phyloP scores from a whole-genome alignment of 2,329 filamentous ascomycete genomes.

The Didymella lethalis region DNA sequence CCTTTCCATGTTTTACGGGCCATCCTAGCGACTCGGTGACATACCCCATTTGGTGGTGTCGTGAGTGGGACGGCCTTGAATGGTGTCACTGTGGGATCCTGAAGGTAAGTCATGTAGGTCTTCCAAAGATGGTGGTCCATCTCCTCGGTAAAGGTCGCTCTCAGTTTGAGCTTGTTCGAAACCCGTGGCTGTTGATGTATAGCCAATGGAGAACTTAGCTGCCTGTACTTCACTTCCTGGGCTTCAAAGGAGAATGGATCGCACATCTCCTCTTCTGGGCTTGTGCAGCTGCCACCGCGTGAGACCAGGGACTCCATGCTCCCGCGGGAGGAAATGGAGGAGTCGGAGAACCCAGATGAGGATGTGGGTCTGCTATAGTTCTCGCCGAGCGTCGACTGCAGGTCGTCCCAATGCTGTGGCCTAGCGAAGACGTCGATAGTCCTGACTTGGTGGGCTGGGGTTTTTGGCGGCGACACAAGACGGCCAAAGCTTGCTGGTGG shows the following conservation, averaged over 20 bases:
- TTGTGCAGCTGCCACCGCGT: conserved; percentile 66
- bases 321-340: conserved; percentile 66
- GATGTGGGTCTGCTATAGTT: conserved; percentile 64
- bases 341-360: conserved; percentile 67
- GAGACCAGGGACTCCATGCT: conserved; percentile 66
- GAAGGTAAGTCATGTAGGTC: conserved; percentile 70
- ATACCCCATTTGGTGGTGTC: conserved; percentile 69
- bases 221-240: conserved; percentile 39
- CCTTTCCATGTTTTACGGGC: conserved; percentile 68
- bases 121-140: conserved; percentile 74
- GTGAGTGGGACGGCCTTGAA: conserved; percentile 72
- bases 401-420: conserved; percentile 44
- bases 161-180: conserved; percentile 55
- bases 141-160: conserved; percentile 64
- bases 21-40: conserved; percentile 67
- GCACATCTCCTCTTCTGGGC: conserved; percentile 65
- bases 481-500: conserved; percentile 50
- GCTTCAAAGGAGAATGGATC: conserved; percentile 63
- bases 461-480: conserved; percentile 58
- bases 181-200: conserved; percentile 37
- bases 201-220: conserved; percentile 44
- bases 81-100: conserved; percentile 70
- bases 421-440: conserved; percentile 40
- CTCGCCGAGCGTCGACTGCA: conserved; percentile 48
- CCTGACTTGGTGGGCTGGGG: conserved; percentile 55